Evolutionary conservation across 192 early-diverging fungal species (phyloP).

Genomic region (Gamsiella multidivaricata): DNA sequence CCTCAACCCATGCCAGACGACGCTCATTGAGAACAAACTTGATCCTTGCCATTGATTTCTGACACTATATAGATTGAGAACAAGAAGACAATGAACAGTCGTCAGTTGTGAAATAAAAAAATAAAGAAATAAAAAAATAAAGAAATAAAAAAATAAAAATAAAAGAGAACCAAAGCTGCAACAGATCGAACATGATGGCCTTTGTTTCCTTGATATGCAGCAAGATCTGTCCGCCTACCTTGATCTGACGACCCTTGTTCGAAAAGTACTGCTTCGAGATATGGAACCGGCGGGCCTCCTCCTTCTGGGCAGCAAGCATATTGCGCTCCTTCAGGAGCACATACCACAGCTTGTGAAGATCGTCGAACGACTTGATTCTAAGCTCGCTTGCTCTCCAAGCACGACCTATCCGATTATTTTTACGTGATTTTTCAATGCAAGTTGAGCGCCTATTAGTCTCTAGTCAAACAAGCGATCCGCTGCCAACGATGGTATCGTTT

Average conservation of each 20-base stretch:
- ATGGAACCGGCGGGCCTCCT: constrained; percentile 71
- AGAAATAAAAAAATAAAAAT: background rate
- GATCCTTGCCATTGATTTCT: constrained; percentile 87
- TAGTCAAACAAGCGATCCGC: background rate
- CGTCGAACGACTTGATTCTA: constrained; percentile 94
- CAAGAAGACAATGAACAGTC: no score
- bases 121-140: background rate
- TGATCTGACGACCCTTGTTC: constrained; percentile 72
- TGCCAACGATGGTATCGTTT: no score
- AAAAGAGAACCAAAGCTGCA: no score
- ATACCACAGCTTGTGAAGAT: constrained; percentile 97
- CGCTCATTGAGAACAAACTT: constrained; percentile 84
- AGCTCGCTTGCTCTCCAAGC: constrained; percentile 92
- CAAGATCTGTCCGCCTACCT: constrained; percentile 64
- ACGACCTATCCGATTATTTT: constrained; percentile 65
- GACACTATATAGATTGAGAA: constrained; percentile 60
- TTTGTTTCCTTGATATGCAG: no score
- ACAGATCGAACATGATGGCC: no score
- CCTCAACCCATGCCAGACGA: constrained; percentile 70
- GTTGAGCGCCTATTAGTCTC: background rate
- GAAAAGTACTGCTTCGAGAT: constrained; percentile 64
- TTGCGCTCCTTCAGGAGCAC: constrained; percentile 89
- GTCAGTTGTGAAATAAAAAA: background rate
- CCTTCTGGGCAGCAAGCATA: constrained; percentile 76
- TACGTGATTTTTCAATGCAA: background rate